phyloP scores from a whole-genome alignment of 2,329 filamentous ascomycete species.

The Pseudocercospora eumusae region DNA sequence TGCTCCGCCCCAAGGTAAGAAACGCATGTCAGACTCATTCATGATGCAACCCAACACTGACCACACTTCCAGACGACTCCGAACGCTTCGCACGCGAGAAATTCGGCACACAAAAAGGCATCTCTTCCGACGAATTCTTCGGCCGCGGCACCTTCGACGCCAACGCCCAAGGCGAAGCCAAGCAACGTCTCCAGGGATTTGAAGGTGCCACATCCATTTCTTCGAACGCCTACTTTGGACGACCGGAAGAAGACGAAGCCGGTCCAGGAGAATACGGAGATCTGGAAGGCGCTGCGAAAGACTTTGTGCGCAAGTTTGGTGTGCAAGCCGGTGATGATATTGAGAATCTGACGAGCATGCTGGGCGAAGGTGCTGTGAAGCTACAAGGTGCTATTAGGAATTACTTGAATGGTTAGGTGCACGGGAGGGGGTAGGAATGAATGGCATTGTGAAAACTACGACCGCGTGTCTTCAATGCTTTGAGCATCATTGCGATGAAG shows the following conservation, averaged over 20 bases:
- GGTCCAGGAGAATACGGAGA: slow-evolving; percentile 74
- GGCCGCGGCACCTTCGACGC: slow-evolving; percentile 86
- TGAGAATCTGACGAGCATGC: slow-evolving; percentile 78
- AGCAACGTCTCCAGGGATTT: slow-evolving; percentile 83
- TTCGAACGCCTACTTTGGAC: slow-evolving; percentile 95
- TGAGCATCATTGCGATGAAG: background rate
- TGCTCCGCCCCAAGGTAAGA: slow-evolving; percentile 63
- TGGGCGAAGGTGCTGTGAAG: slow-evolving; percentile 82
- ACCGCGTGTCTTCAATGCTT: background rate
- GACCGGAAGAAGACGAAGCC: slow-evolving; percentile 70
- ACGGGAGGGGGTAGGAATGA: no score
- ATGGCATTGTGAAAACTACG: background rate
- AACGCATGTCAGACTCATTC: background rate
- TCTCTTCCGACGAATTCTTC: slow-evolving; percentile 98
- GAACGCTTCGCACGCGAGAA: slow-evolving; percentile 82
- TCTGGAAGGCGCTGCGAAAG: slow-evolving; percentile 88
- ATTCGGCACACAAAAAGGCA: slow-evolving; percentile 91
- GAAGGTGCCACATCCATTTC: slow-evolving; percentile 91
- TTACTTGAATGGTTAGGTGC: slow-evolving; percentile 38
- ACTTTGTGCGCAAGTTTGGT: slow-evolving; percentile 92
- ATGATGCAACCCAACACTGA: background rate
- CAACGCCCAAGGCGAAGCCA: slow-evolving; percentile 77
- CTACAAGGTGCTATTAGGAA: slow-evolving; percentile 65
- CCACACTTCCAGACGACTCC: slow-evolving; percentile 60
- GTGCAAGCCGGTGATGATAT: slow-evolving; percentile 94